Base-by-base conservation (phyloP, 495 filamentous ascomycete genomes). In the Xylaria acuta region DNA sequence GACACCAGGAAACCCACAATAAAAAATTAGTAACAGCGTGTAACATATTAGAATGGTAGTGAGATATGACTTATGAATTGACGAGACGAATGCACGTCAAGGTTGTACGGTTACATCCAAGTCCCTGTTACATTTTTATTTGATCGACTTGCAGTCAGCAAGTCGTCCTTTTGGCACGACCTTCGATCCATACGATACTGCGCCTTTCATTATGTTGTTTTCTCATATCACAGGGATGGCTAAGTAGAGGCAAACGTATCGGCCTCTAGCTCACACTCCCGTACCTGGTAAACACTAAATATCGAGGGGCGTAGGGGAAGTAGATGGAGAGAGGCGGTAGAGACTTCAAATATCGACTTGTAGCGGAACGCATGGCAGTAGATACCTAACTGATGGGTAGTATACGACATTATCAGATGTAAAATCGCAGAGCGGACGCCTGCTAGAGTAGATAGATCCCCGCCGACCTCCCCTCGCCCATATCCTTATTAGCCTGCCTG, bases 71-170 rank as follows among this genome's bases (percentile, higher is more conserved):
- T 58, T 22, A 68, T 14, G 65, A 67, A 54, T 27, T 70, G 34
- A 72, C n/a, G 62, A 60, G 66, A 67, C 38, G 34, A 56, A 49
- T 49, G 41, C 34, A 64, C 36, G 54, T 70, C 43, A 3, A 62
- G n/a, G 30, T 47, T 63, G 41, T 59, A 59, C 59, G 40, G 58
- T 62, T 62, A 59, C 22, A 36, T 53, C 51, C 40, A 38, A 22
- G 30, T 16, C 36, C 8, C 20, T 40, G 4, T 64, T 20, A 3
- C 5, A 30, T 53, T 30, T 38, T 67, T 20, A 2, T 64, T 34
- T 7, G 30, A 32, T 8, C 2, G 18, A 11, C 18, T 14, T 8
- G 62, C 18, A 5, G 36, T 38, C 22, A 5, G 20, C 2, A 5
- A 45, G 12, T 27, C 22, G 25, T 34, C 5, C 16, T 41, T 0